phyloP scores from a whole-genome alignment of 2,329 filamentous ascomycete genomes.

The Stagonosporopsis tanaceti region DNA sequence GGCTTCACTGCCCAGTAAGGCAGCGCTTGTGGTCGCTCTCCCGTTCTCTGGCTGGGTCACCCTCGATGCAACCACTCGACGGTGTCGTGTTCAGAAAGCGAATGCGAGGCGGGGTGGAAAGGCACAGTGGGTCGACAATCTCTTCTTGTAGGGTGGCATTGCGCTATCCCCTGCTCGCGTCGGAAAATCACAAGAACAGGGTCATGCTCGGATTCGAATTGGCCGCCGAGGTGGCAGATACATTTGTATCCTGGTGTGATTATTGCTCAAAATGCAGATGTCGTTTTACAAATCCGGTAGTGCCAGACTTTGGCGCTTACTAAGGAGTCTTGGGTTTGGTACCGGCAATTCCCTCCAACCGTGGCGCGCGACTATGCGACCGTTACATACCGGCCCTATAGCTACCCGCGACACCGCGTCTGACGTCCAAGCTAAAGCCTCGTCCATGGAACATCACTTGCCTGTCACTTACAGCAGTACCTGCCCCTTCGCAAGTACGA shows the following conservation, averaged over 20 bases:
- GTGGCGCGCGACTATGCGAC: neutral
- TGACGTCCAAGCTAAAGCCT: neutral
- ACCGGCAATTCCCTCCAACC: neutral
- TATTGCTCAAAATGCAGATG: neutral
- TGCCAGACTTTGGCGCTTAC: neutral
- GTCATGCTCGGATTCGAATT: conserved; percentile 27
- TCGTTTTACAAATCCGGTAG: neutral
- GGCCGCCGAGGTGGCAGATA: neutral
- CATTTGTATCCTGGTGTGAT: neutral
- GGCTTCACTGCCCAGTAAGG: conserved; percentile 17
- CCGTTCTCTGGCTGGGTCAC: conserved; percentile 13
- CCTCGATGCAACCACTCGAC: conserved; percentile 15
- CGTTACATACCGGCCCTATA: neutral
- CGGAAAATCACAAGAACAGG: conserved; percentile 7
- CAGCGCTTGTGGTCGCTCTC: conserved; percentile 18
- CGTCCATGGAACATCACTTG: too few species aligned
- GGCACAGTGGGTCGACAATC: conserved; percentile 18
- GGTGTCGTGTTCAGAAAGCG: conserved; percentile 24
- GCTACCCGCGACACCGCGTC: neutral
- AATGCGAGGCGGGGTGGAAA: conserved; percentile 33
- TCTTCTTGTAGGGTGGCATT: conserved; percentile 24
- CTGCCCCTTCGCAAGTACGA: too few species aligned
- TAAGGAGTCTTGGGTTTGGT: neutral
- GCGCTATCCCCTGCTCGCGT: conserved; percentile 31
- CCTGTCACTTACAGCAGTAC: too few species aligned